phyloP scores from a whole-genome alignment of 2,329 filamentous ascomycete species.

The Fusarium sarcochroum region DNA sequence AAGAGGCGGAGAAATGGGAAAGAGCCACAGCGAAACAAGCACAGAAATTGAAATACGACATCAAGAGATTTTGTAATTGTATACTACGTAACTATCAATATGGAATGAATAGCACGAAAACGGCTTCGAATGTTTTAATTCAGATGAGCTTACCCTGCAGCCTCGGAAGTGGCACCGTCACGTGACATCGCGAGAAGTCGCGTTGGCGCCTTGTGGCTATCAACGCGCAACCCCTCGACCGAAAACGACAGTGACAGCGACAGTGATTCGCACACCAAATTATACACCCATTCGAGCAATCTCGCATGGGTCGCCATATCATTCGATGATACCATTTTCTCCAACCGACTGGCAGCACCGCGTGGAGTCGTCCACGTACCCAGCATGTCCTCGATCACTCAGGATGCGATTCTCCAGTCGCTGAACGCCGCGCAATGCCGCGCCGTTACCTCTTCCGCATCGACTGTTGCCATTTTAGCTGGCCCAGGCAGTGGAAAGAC shows the following conservation, averaged over 20 bases:
- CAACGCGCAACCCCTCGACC: constrained; percentile 6
- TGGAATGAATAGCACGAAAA: too few species aligned
- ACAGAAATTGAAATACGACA: too few species aligned
- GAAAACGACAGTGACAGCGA: background rate
- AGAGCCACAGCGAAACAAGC: too few species aligned
- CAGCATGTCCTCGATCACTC: constrained; percentile 48
- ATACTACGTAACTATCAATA: too few species aligned
- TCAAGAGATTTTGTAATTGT: too few species aligned
- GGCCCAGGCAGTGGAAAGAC: constrained; percentile 87
- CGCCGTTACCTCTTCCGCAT: constrained; percentile 66
- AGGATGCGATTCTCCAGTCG: constrained; percentile 59
- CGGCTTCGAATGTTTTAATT: background rate
- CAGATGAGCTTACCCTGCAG: background rate
- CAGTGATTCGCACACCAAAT: background rate
- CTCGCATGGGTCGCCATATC: constrained; percentile 5
- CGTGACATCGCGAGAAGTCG: constrained; percentile 39
- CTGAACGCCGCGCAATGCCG: constrained; percentile 69
- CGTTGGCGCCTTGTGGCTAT: too few species aligned
- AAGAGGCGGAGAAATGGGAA: too few species aligned
- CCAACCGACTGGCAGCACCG: constrained; percentile 23
- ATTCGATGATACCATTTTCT: constrained; percentile 29
- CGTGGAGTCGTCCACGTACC: constrained; percentile 42
- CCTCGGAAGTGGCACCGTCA: background rate
- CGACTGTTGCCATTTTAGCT: constrained; percentile 76
- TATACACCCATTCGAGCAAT: background rate